Percentiles rank a stretch among this genome's conserved stretches.
Conservation (phyloP, 352 stramenopile genomes). For the Sclerospora graminicola region DNA sequence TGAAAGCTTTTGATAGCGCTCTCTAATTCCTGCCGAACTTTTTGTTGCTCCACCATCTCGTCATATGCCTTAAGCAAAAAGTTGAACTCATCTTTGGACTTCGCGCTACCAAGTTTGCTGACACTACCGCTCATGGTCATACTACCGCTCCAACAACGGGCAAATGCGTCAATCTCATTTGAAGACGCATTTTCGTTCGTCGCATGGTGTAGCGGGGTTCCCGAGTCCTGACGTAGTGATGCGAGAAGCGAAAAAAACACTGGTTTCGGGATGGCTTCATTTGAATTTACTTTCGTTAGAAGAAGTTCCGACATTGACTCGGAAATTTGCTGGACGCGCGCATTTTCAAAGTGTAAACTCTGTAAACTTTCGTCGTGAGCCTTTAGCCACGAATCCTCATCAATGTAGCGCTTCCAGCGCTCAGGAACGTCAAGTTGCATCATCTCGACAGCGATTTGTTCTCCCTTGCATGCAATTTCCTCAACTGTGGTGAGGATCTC, state of each 20-base stretch:
- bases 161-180: constrained; percentile 20
- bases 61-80: constrained; percentile 65
- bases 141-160: constrained; percentile 25
- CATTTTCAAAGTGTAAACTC: constrained; percentile 28
- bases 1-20: constrained; percentile 31
- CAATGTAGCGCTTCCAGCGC: constrained; percentile 35
- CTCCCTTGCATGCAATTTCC: constrained; percentile 39
- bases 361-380: constrained; percentile 33
- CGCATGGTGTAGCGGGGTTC: constrained; percentile 11
- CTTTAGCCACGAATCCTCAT: constrained; percentile 24
- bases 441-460: constrained; percentile 45
- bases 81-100: constrained; percentile 51
- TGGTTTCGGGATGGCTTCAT: constrained; percentile 35
- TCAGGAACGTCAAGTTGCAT: constrained; percentile 31
- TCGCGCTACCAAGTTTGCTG: constrained; percentile 12
- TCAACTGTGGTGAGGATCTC: constrained; percentile 46
- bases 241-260: constrained; percentile 39
- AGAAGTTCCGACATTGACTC: constrained; percentile 37
- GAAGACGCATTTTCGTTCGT: constrained; percentile 11
- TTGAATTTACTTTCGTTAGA: constrained; percentile 34
- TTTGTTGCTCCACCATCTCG: constrained; percentile 40
- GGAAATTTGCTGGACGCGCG: constrained; percentile 31
- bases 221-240: constrained; percentile 36
- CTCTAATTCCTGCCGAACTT: constrained; percentile 42
- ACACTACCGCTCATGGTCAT: constrained; percentile 31